Evolutionary conservation across 192 early-diverging fungal species (phyloP).

Genomic region (Mortierella alpina): DNA sequence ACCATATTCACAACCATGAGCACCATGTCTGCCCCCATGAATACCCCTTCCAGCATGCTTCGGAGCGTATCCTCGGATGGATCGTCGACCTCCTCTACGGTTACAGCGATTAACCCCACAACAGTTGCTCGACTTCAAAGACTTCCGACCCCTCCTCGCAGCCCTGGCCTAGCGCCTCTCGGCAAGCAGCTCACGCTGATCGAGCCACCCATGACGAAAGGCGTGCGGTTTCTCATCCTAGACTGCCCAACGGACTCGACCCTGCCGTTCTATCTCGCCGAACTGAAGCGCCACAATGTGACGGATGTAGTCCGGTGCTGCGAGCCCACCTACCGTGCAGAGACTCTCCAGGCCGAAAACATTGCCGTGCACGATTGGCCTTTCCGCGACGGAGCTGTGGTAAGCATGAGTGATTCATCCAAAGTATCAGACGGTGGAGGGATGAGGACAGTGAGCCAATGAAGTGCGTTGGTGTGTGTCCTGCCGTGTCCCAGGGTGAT

Average conservation of each 20-base stretch:
- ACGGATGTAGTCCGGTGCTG: constrained; percentile 94
- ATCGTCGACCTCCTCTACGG: constrained; percentile 6
- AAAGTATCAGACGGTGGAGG: no score
- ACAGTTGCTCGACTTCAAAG: constrained; percentile 27
- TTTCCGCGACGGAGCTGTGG: constrained; percentile 90
- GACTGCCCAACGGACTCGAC: constrained; percentile 92
- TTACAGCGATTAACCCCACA: constrained; percentile 16
- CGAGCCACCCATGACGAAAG: constrained; percentile 61
- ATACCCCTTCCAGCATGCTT: constrained; percentile 12
- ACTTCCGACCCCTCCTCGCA: constrained; percentile 50
- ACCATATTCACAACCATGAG: constrained; percentile 3
- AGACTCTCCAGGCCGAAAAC: constrained; percentile 64
- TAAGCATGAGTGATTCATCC: constrained; percentile 25
- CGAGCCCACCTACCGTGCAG: constrained; percentile 84
- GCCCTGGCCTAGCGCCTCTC: constrained; percentile 55
- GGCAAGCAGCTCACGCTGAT: constrained; percentile 74
- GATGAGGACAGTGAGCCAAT: no score
- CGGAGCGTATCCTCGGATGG: constrained; percentile 23
- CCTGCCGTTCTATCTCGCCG: constrained; percentile 77
- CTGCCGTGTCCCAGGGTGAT: no score
- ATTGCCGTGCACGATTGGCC: constrained; percentile 91
- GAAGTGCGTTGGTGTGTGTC: no score
- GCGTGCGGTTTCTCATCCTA: constrained; percentile 88
- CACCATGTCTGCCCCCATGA: constrained; percentile 13
- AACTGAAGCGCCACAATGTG: constrained; percentile 78